Percentiles rank a stretch among this genome's conserved stretches.
Conservation (phyloP, 805 yeast genomes). For the Teunomyces tritomae region DNA sequence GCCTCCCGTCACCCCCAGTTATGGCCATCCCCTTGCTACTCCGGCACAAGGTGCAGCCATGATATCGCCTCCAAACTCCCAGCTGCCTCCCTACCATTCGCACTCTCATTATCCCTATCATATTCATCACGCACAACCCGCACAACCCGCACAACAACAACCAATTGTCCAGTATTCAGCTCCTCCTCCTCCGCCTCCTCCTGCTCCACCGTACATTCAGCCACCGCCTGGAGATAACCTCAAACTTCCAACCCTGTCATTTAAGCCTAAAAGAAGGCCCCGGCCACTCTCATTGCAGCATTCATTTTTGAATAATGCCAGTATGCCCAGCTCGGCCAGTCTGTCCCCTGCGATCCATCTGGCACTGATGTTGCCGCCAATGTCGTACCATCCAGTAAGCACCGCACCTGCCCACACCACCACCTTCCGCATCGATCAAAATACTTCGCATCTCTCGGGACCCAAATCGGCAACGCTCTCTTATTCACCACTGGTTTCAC, state of each 20-base stretch:
- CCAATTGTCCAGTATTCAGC: neutral
- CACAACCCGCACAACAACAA: slow-evolving; percentile 1
- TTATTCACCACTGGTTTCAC: slow-evolving; percentile 23
- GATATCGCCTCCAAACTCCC: slow-evolving; percentile 29
- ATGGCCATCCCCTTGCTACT: neutral
- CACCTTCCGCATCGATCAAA: slow-evolving; percentile 9
- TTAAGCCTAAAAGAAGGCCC: slow-evolving; percentile 41
- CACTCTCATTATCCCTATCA: slow-evolving; percentile 10
- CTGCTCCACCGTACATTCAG: neutral
- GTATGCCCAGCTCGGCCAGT: neutral
- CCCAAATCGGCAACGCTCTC: slow-evolving; percentile 21
- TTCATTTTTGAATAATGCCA: slow-evolving; percentile 21
- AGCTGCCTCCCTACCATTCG: slow-evolving; percentile 19
- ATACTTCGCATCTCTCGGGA: slow-evolving; percentile 3
- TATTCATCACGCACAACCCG: slow-evolving; percentile 4
- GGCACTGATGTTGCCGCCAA: slow-evolving; percentile 2
- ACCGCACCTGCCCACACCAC: slow-evolving; percentile 16
- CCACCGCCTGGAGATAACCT: slow-evolving; percentile 4
- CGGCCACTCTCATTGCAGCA: slow-evolving; percentile 37
- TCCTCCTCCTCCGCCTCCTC: neutral
- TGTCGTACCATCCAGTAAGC: slow-evolving; percentile 2
- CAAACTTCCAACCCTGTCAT: slow-evolving; percentile 22
- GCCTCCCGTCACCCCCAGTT: neutral
- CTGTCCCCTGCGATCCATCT: slow-evolving; percentile 5
- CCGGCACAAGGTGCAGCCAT: slow-evolving; percentile 4